Evolutionary conservation across 2,329 filamentous ascomycete species (phyloP).

Genomic region (Mycosphaerelloides madeirae): DNA sequence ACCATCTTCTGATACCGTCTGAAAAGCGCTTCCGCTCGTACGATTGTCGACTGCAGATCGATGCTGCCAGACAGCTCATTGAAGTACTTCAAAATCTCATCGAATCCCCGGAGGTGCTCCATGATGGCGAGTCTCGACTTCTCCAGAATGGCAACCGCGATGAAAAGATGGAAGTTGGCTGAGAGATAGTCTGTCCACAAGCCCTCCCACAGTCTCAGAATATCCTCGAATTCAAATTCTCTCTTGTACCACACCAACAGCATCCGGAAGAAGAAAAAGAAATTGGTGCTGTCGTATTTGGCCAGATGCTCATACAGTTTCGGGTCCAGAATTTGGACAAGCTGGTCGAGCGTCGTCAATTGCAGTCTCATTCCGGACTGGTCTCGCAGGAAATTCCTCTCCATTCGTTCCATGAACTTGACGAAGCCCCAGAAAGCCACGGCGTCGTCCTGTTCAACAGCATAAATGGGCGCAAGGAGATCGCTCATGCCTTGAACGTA

Average conservation of each 20-base stretch:
- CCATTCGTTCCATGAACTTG: conserved; percentile 96
- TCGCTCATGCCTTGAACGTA: conserved; percentile 99
- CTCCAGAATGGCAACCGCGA: conserved; percentile 89
- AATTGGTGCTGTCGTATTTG: conserved; percentile 90
- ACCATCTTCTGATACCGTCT: conserved; percentile 81
- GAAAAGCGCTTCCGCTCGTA: conserved; percentile 85
- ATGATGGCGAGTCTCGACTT: conserved; percentile 97
- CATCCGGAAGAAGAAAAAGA: conserved; percentile 99
- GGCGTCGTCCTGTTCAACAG: conserved; percentile 94
- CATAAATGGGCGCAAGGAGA: conserved; percentile 90
- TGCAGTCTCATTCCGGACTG: conserved; percentile 95
- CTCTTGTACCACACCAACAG: conserved; percentile 98
- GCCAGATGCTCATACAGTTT: conserved; percentile 87
- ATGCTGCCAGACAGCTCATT: conserved; percentile 94
- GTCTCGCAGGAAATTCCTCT: conserved; percentile 90
- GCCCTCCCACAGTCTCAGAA: conserved; percentile 83
- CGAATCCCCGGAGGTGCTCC: conserved; percentile 87
- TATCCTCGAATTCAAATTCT: conserved; percentile 85
- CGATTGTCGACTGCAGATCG: conserved; percentile 78
- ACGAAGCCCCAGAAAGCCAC: conserved; percentile 96
- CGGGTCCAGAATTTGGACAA: conserved; percentile 95
- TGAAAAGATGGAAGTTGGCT: conserved; percentile 88
- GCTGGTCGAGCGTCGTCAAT: conserved; percentile 82
- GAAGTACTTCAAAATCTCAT: conserved; percentile 96
- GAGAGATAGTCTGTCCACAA: conserved; percentile 91